Conservation (phyloP, 2,329 filamentous ascomycete genomes). For the Trichoderma gracile region DNA sequence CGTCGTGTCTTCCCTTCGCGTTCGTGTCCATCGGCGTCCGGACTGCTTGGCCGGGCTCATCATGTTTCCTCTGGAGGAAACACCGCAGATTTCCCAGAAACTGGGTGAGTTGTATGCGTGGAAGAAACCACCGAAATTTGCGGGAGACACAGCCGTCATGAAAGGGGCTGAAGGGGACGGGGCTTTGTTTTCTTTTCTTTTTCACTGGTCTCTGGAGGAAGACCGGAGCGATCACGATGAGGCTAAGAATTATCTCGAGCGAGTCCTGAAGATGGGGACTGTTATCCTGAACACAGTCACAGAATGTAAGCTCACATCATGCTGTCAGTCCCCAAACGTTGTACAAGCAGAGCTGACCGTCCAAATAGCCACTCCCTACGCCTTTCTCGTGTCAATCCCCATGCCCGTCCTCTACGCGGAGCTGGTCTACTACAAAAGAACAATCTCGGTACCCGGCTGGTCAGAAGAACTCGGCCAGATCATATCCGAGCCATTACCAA, state of each 20-base stretch:
- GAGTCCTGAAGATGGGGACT: not conserved
- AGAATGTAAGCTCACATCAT: not conserved
- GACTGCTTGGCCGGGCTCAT: conserved; percentile 8
- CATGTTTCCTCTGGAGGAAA: conserved; percentile 6
- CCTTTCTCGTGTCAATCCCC: not conserved
- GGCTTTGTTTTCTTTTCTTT: not conserved
- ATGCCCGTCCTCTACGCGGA: not conserved
- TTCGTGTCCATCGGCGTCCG: conserved; percentile 32
- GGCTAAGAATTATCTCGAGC: conserved; percentile 8
- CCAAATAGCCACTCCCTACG: not conserved
- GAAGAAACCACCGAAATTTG: conserved; percentile 11
- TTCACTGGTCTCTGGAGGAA: conserved; percentile 7
- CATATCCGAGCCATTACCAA: conserved; percentile 8
- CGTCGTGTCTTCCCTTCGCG: conserved; percentile 32
- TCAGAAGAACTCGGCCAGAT: conserved; percentile 10
- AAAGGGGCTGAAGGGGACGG: not conserved
- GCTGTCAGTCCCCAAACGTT: too few species aligned
- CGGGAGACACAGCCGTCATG: not conserved
- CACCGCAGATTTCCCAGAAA: not conserved
- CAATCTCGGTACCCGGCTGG: conserved; percentile 6
- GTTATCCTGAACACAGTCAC: not conserved
- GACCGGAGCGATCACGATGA: conserved; percentile 12
- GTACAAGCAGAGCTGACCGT: not conserved
- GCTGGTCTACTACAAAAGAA: not conserved
- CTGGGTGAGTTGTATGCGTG: conserved; percentile 5